Conservation (phyloP, 371 early-diverging fungal genomes). For the Smittium culicis region DNA sequence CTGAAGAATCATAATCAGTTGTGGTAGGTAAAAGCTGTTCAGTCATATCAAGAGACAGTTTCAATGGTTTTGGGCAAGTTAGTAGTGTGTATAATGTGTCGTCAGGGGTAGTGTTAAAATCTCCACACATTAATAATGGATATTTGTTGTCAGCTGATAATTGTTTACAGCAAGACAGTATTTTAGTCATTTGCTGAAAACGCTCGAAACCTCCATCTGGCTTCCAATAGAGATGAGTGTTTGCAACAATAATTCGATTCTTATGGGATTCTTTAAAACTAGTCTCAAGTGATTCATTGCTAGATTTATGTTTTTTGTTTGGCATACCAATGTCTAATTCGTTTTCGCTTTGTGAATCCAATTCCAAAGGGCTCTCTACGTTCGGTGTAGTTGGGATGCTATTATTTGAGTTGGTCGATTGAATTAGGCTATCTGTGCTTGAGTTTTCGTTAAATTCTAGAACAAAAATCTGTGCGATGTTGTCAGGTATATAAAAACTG, state of each 20-base stretch:
- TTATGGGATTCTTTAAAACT: not conserved
- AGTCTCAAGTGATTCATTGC: not conserved
- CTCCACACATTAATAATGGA: constrained; percentile 22
- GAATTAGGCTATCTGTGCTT: too few species aligned
- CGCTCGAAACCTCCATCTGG: constrained; percentile 28
- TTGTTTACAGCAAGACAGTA: not conserved
- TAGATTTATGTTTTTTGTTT: not conserved
- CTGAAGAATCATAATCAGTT: constrained; percentile 9
- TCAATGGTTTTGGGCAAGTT: constrained; percentile 12
- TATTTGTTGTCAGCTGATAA: not conserved
- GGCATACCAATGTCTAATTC: not conserved
- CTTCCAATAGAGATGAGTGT: constrained; percentile 39
- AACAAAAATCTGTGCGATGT: constrained; percentile 33
- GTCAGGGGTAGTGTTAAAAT: constrained; percentile 32
- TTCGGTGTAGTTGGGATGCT: too few species aligned
- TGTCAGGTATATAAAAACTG: constrained; percentile 30
- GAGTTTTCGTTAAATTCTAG: constrained; percentile 15
- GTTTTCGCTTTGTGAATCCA: not conserved
- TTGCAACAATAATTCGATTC: constrained; percentile 29
- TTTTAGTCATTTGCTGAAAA: constrained; percentile 17
- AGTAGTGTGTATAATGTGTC: constrained; percentile 27
- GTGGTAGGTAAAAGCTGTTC: constrained; percentile 11
- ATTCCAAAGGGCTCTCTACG: not conserved
- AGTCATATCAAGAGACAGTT: constrained; percentile 2
- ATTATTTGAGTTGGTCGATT: too few species aligned